These are phyloP conservation scores for Ophiostoma populinum DNA, from an alignment of 2,329 filamentous ascomycete species.

Conservation along the genomic window DNA sequence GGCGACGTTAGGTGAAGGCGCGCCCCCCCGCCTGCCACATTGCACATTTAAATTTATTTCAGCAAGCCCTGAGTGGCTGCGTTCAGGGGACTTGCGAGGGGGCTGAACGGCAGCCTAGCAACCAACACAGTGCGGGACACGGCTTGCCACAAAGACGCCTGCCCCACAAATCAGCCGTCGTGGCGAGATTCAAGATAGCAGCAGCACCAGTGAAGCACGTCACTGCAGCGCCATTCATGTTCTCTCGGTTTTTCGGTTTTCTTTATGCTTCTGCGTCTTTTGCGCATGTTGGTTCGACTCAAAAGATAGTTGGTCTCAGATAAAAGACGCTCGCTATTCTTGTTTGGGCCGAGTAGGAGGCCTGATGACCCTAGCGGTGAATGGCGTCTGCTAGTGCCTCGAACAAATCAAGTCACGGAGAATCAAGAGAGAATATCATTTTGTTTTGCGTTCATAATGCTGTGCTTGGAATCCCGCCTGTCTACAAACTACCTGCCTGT, in stretches of 20 bases:
- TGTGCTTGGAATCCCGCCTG: not conserved
- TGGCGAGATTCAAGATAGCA: not conserved
- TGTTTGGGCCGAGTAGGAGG: too few relatives aligned
- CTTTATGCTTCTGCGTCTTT: too few relatives aligned
- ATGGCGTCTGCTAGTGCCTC: too few relatives aligned
- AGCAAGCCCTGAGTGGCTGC: slow-evolving; percentile 1
- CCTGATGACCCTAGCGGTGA: too few relatives aligned
- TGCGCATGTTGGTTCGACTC: not conserved
- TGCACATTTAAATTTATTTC: not conserved
- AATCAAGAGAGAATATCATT: too few relatives aligned
- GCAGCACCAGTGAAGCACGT: too few relatives aligned
- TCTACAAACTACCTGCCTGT: not conserved
- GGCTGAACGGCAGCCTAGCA: not conserved
- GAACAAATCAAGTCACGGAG: too few relatives aligned
- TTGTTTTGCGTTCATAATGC: not conserved
- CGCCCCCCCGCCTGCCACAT: not conserved
- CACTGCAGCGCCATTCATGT: too few relatives aligned
- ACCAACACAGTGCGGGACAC: not conserved
- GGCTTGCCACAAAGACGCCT: not conserved
- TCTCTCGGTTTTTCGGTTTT: too few relatives aligned
- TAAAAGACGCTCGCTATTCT: too few relatives aligned
- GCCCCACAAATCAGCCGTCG: not conserved
- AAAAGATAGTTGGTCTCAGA: too few relatives aligned
- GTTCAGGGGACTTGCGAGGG: too few relatives aligned
- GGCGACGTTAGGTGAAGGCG: not conserved